phyloP scores from a whole-genome alignment of 163 green algal genomes.

The Chlamydomonas reinhardtii region DNA sequence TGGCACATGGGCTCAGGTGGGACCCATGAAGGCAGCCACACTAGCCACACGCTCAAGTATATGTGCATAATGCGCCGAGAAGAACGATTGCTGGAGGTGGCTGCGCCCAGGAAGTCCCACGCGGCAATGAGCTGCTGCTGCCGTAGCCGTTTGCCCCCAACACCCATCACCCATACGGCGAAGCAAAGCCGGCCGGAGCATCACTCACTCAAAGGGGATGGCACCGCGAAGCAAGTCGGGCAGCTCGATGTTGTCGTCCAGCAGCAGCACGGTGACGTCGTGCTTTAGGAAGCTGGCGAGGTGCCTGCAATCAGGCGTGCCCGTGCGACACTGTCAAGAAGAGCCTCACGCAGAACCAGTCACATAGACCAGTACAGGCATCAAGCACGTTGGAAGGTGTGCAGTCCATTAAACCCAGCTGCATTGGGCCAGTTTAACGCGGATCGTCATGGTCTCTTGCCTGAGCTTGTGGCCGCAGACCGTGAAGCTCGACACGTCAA shows the following conservation, averaged over 20 bases:
- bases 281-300: conserved; percentile 13
- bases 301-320: conserved; percentile 4
- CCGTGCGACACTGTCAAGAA: conserved; percentile 4
- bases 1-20: too few relatives aligned
- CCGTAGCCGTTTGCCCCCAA: too few relatives aligned
- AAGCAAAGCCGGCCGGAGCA: neutral
- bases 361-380: conserved; percentile 12
- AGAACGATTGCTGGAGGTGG: neutral
- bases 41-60: neutral
- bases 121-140: neutral
- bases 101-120: conserved; percentile 17
- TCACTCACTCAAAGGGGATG: conserved; percentile 18
- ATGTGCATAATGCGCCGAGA: neutral
- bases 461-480: conserved; percentile 18
- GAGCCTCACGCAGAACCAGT: neutral
- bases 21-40: neutral
- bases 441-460: conserved; percentile 12
- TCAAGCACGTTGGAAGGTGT: conserved; percentile 7
- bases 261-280: conserved; percentile 22
- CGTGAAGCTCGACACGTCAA: conserved; percentile 16
- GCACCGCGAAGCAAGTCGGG: conserved; percentile 1
- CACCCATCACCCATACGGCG: too few relatives aligned
- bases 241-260: conserved; percentile 16
- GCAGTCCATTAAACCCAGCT: conserved; percentile 12
- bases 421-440: neutral